Percentiles rank a stretch among this genome's conserved stretches.
These are phyloP conservation scores for Waltergamsia citrina DNA, from an alignment of 2,329 filamentous ascomycete genomes.

Conservation along the genomic window DNA sequence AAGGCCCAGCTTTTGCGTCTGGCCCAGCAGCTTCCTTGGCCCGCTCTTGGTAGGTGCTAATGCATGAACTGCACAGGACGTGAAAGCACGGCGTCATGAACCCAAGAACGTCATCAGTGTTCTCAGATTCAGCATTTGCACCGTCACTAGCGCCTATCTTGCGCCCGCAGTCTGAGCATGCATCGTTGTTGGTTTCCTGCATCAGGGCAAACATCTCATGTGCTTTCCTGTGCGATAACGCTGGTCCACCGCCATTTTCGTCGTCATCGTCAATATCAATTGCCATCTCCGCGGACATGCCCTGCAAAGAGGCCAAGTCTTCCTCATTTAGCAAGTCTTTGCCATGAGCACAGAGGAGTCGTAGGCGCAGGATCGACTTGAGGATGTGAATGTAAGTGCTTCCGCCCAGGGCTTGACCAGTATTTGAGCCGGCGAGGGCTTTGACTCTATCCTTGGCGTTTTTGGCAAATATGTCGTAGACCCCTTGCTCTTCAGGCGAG, in stretches of 20 bases:
- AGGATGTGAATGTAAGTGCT: constrained; percentile 91
- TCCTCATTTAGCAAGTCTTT: constrained; percentile 79
- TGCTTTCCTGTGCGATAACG: constrained; percentile 59
- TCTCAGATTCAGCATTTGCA: constrained; percentile 48
- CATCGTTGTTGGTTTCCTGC: constrained; percentile 69
- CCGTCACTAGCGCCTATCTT: constrained; percentile 48
- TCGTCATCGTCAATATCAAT: constrained; percentile 83
- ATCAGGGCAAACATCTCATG: constrained; percentile 82
- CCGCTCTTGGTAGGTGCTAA: constrained; percentile 47
- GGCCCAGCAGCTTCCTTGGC: constrained; percentile 28
- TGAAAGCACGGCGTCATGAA: constrained; percentile 85
- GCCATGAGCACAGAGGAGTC: constrained; percentile 89
- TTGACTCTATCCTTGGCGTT: constrained; percentile 74
- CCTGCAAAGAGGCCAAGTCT: constrained; percentile 71
- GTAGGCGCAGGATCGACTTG: constrained; percentile 80
- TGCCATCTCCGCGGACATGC: constrained; percentile 72
- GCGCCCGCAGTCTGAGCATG: constrained; percentile 60
- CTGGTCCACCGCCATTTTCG: constrained; percentile 45
- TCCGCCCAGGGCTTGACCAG: constrained; percentile 62
- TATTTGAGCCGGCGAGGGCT: constrained; percentile 51
- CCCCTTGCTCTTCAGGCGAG: constrained; percentile 58
- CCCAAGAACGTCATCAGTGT: constrained; percentile 57
- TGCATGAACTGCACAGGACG: constrained; percentile 69
- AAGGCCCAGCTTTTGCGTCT: constrained; percentile 39
- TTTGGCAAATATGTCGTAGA: constrained; percentile 79